These are phyloP conservation scores for Boechera divaricarpa DNA, from an alignment of 345 rosid genomes.

Conservation along the genomic window DNA sequence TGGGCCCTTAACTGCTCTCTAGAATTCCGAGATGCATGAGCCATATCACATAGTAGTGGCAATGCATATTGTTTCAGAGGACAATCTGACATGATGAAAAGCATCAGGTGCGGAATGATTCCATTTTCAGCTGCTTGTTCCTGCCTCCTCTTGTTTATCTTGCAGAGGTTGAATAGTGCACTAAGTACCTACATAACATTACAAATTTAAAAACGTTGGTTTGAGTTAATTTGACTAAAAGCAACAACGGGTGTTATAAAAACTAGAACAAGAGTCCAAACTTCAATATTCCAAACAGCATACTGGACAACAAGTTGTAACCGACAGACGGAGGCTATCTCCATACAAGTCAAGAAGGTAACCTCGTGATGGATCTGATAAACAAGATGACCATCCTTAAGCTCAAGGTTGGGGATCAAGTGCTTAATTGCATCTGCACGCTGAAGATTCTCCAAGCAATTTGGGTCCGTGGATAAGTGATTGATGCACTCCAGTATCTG, in stretches of 20 bases:
- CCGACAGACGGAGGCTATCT: slow-evolving; percentile 9
- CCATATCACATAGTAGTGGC: slow-evolving; percentile 98
- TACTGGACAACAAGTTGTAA: slow-evolving; percentile 23
- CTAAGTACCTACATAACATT: slow-evolving; percentile 77
- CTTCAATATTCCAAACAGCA: slow-evolving; percentile 15
- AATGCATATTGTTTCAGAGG: slow-evolving; percentile 82
- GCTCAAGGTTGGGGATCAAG: slow-evolving; percentile 96
- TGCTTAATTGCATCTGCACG: slow-evolving; percentile 96
- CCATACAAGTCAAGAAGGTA: slow-evolving; percentile 41
- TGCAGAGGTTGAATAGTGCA: slow-evolving; percentile 96
- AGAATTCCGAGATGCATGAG: slow-evolving; percentile 97
- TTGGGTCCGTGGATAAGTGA: slow-evolving; percentile 89
- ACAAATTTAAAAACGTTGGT: slow-evolving; percentile 4
- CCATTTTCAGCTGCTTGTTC: slow-evolving; percentile 99
- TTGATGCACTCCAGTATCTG: slow-evolving; percentile 89
- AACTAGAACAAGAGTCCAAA: slow-evolving; percentile 12
- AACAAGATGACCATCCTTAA: slow-evolving; percentile 81
- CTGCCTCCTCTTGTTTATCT: slow-evolving; percentile 98
- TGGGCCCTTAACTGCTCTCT: slow-evolving; percentile 98
- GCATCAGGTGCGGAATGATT: slow-evolving; percentile 97
- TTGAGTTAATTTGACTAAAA: slow-evolving; percentile 19
- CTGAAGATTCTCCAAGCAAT: slow-evolving; percentile 97
- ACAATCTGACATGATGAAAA: slow-evolving; percentile 75
- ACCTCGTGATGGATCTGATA: slow-evolving; percentile 86
- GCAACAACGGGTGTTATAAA: not conserved